Evolutionary conservation across 768 basidiomycete species (phyloP), one percentile per base, ranked within the genome.

Genomic region (Lentinula detonsa): DNA sequence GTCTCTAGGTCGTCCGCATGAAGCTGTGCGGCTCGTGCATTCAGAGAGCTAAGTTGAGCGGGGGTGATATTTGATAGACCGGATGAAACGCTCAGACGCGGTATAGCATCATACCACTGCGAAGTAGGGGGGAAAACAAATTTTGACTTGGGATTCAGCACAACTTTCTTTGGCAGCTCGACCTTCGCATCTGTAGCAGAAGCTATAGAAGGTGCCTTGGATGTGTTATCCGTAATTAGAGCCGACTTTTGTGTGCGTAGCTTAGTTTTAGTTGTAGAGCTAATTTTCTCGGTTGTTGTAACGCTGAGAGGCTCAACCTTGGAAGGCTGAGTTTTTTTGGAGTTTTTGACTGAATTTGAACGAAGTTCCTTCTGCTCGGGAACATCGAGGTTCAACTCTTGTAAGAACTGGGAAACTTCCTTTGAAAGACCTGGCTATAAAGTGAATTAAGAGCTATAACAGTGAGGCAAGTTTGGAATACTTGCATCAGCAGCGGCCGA

Each of bases 101-200:
- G 75, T 10, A 82, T 64, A 9, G 74, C 71, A 52, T 73, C 69
- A 67, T 88, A 84, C 88, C 88, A 90, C 50, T 80, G 77, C 2
- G 86, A 70, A 39, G 66, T 70, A 1, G 79, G 78, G 28, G 73
- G 71, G 52, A 76, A 69, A 8, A 78, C 64, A 62, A 80, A 77
- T 23, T 66, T 67, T 4, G 77, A 75, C 59, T 74, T 76, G n/a
- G 72, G 65, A 61, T 75, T 73, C 45, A 74, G 65, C 0, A 74
- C 66, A 35, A 75, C 66, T 65, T 75, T 76, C 4, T 69, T 71
- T 13, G 75, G 74, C 39, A 76, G 64, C 42, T 67, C 65, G 31
- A 68, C 64, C 60, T 23, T 31, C 13, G 13, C 13, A 42, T 56
- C 23, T 10, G 6, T 37, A 18, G 39, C 11, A 7, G 54, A 18